Base-by-base conservation (phyloP, 2,329 filamentous ascomycete species). In the Penicillium carneum region DNA sequence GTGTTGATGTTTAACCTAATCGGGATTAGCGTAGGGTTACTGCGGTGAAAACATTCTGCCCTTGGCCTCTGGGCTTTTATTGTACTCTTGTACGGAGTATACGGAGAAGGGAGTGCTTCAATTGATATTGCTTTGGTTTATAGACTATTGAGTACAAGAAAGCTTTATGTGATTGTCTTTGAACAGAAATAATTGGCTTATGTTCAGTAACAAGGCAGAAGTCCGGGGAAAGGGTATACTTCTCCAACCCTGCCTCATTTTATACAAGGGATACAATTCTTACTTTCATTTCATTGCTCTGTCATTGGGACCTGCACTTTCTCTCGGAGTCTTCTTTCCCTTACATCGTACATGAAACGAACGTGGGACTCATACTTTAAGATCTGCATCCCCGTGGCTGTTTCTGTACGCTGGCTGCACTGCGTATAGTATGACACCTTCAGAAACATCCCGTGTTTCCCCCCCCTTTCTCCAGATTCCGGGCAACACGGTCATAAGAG, bases 1-100 rank as follows among this genome's bases (percentile, higher is more conserved):
- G 41, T 74, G 72, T 75, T 75, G 72, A 73, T 51, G 10, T 68
- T 63, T 71, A 68, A 39, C 72, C 70, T 8, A 36, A 66, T 67
- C 1, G 0, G 66, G 71, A 2, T 56, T 75, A 75, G 72, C 56
- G 65, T 7, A 0, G 1, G 7, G 72, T 75, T 75, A 70, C 70
- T 66, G 57, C 42, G 69, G 72, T 65, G 63, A 69, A 41, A 1
- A 9, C 20, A 47, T 55, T 33, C 31, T 36, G 52, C 41, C 41
- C 26, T 26, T 36, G 14, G 14, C 2, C 8, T 23, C 8, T 16
- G 31, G 31, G 10, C 46, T 48, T 20, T 12, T 20, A 14, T 36
- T 36, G 29, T 1, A 20, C 43, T 46, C 10, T 46, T 7, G 6
- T 18, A 12, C 31, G 23, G 4, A 4, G 23, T 26, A 26, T 4